Percentiles rank a stretch among this genome's conserved stretches.
Evolutionary conservation across 768 basidiomycete species (phyloP).

Genomic region (Boletus bicolor): DNA sequence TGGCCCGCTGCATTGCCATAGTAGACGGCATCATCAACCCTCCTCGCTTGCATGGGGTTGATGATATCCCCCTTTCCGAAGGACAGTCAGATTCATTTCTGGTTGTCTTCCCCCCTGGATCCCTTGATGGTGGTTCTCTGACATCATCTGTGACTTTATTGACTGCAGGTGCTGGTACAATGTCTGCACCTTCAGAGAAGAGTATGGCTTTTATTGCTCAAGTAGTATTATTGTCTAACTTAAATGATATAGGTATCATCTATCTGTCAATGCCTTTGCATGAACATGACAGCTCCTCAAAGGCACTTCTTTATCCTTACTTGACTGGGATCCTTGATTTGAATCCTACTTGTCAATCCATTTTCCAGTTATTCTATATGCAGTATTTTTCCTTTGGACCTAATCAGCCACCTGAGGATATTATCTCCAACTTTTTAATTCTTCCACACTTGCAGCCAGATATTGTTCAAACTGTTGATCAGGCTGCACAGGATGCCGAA

Average conservation of each 20-base stretch:
- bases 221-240: neutral
- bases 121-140: conserved; percentile 46
- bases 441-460: conserved; percentile 32
- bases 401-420: neutral
- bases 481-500: conserved; percentile 56
- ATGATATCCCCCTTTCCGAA: conserved; percentile 15
- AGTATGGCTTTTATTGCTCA: conserved; percentile 34
- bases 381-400: conserved; percentile 34
- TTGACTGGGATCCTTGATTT: conserved; percentile 42
- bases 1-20: conserved; percentile 52
- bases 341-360: conserved; percentile 18
- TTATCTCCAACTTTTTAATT: conserved; percentile 6
- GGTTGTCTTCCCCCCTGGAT: conserved; percentile 72
- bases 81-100: conserved; percentile 55
- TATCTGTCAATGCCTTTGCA: conserved; percentile 53
- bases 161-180: conserved; percentile 66
- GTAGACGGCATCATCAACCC: conserved; percentile 36
- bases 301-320: conserved; percentile 52
- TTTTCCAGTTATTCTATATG: conserved; percentile 57
- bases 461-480: conserved; percentile 54
- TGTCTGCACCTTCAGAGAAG: conserved; percentile 72
- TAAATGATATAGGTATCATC: conserved; percentile 46
- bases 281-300: conserved; percentile 25
- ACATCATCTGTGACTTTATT: conserved; percentile 56
- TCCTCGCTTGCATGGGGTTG: conserved; percentile 26